phyloP scores from a whole-genome alignment of 2,329 filamentous ascomycete species.

The Capronia americana region DNA sequence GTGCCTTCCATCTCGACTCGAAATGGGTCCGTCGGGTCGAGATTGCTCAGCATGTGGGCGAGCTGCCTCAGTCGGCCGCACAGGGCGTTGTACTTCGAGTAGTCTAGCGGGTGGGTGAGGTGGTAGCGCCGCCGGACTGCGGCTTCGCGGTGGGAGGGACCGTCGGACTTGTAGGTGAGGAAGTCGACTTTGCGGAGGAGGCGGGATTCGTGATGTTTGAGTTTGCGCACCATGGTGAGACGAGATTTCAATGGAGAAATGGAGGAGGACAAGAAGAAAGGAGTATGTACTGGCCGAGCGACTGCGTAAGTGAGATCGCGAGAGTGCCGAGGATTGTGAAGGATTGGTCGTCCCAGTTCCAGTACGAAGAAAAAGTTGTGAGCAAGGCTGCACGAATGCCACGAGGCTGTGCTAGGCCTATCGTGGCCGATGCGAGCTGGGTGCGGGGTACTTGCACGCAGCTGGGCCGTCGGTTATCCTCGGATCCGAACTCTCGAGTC shows the following conservation, averaged over 20 bases:
- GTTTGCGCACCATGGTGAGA: conserved; percentile 81
- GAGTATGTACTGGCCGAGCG: background rate
- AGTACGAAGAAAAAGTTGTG: background rate
- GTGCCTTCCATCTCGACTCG: conserved; percentile 85
- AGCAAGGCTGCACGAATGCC: background rate
- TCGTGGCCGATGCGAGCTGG: background rate
- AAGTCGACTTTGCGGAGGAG: conserved; percentile 93
- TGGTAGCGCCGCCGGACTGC: conserved; percentile 82
- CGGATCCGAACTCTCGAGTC: background rate
- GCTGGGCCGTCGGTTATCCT: background rate
- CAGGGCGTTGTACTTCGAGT: conserved; percentile 70
- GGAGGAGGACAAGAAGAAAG: background rate
- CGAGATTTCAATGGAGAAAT: background rate
- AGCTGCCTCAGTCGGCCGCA: conserved; percentile 86
- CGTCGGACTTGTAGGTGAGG: conserved; percentile 88
- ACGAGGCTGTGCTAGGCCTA: background rate
- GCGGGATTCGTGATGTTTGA: conserved; percentile 96
- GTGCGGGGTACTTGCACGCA: background rate
- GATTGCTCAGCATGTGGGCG: conserved; percentile 82
- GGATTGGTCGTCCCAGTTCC: background rate
- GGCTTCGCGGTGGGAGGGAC: conserved; percentile 77
- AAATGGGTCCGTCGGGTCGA: conserved; percentile 77
- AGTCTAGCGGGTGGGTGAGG: conserved; percentile 88
- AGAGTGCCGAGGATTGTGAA: background rate
- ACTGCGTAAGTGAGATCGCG: background rate